A percentile compares a stretch with the other conserved stretches of the same genome.
phyloP scores from a whole-genome alignment of 192 early-diverging fungal species.

The Coemansia sp. region DNA sequence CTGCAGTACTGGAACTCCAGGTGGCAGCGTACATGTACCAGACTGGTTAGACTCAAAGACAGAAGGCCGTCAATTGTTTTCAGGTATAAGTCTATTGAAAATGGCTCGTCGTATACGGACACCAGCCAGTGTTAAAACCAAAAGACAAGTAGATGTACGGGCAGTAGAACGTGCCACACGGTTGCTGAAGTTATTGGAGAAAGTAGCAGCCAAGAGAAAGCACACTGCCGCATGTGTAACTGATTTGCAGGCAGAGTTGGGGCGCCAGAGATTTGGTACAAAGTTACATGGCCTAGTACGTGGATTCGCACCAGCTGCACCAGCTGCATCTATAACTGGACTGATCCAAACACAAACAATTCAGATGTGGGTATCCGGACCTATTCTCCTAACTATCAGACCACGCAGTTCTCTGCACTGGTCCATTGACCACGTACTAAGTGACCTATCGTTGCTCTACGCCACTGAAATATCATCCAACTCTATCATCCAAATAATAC shows the following conservation, averaged over 20 bases:
- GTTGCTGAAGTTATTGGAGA: neutral
- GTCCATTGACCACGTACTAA: neutral
- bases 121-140: neutral
- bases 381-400: neutral
- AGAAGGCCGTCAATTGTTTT: neutral
- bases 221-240: neutral
- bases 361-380: neutral
- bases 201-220: neutral
- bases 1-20: neutral
- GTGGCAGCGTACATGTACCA: neutral
- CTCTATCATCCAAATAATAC: neutral
- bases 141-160: neutral
- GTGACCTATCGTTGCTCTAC: neutral
- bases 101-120: conserved; percentile 4
- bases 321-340: neutral
- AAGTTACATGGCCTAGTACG: neutral
- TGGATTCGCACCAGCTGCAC: too few relatives aligned
- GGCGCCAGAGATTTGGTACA: conserved; percentile 1
- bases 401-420: neutral
- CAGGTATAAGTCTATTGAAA: neutral
- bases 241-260: neutral
- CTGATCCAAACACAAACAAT: neutral
- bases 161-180: neutral
- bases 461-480: neutral
- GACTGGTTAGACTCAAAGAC: neutral